Conservation (phyloP, 176 grass and related monocot genomes). For the Ampelocalamus luodianensis region DNA sequence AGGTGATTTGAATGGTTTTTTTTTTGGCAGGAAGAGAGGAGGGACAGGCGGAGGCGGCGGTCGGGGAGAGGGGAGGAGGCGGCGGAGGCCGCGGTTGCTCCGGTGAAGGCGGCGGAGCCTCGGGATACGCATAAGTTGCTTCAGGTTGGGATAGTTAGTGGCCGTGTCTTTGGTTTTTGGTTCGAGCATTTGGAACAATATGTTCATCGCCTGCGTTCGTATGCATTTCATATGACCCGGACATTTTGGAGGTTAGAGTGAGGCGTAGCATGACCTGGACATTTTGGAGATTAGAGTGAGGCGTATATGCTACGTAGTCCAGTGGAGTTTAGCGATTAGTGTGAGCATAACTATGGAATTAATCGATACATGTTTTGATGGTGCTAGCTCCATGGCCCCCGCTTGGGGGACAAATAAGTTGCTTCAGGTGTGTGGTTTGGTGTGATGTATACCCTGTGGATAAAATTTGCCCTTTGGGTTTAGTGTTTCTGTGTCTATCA, state of each 20-base stretch:
- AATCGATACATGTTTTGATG: background rate
- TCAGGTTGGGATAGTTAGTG: constrained; percentile 55
- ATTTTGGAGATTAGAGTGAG: background rate
- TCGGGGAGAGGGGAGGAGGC: constrained; percentile 30
- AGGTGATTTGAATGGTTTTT: background rate
- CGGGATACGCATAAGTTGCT: constrained; percentile 88
- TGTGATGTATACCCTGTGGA: background rate
- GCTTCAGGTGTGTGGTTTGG: background rate
- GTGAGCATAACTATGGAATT: background rate
- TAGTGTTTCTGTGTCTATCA: background rate
- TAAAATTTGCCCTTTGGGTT: background rate
- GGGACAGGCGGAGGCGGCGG: constrained; percentile 38
- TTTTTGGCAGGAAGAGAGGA: constrained; percentile 40
- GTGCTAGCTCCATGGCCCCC: background rate
- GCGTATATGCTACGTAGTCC: background rate
- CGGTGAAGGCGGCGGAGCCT: constrained; percentile 36
- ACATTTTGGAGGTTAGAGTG: background rate
- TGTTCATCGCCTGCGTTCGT: background rate
- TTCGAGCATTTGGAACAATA: background rate
- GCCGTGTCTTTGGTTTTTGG: background rate
- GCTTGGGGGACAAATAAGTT: background rate
- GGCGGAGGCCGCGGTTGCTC: background rate
- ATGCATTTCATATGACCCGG: background rate
- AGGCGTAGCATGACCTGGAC: background rate
- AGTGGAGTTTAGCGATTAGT: background rate